Percentiles rank a stretch among this genome's conserved stretches.
Evolutionary conservation across 108 stramenopile genomes (phyloP).

Genomic region (Pinguiococcus pyrenoidosus): DNA sequence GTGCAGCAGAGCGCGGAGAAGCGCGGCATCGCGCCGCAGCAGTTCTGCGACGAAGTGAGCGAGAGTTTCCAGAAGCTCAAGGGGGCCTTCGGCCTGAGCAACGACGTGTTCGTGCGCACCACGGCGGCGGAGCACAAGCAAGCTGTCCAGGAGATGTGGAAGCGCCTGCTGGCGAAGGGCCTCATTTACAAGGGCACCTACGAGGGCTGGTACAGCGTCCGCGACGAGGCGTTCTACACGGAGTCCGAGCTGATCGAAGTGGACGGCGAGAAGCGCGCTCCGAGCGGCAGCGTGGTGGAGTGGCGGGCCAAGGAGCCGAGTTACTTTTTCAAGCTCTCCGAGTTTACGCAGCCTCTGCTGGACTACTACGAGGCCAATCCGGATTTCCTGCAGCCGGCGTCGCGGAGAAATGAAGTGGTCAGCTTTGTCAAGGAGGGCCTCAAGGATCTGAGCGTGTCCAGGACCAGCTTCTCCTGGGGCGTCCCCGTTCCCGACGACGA

Average conservation of each 20-base stretch:
- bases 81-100: slow-evolving; percentile 51
- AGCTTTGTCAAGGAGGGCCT: slow-evolving; percentile 68
- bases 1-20: slow-evolving; percentile 68
- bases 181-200: slow-evolving; percentile 81
- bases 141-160: slow-evolving; percentile 65
- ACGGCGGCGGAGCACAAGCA: slow-evolving; percentile 64
- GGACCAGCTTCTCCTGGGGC: slow-evolving; percentile 85
- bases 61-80: slow-evolving; percentile 13
- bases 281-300: slow-evolving; percentile 63
- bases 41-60: slow-evolving; percentile 64
- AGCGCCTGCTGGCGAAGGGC: slow-evolving; percentile 53
- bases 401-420: slow-evolving; percentile 60
- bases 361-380: slow-evolving; percentile 63
- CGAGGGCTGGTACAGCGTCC: slow-evolving; percentile 91
- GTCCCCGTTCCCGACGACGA: slow-evolving; percentile 75
- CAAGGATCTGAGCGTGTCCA: slow-evolving; percentile 70
- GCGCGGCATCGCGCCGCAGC: slow-evolving; percentile 53
- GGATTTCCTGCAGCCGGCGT: slow-evolving; percentile 70
- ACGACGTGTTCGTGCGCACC: slow-evolving; percentile 82
- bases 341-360: slow-evolving; percentile 60
- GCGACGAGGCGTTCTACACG: slow-evolving; percentile 92
- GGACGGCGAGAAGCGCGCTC: slow-evolving; percentile 79
- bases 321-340: slow-evolving; percentile 85
- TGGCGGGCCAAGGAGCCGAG: slow-evolving; percentile 89
- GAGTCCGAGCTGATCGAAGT: slow-evolving; percentile 80